Conservation (phyloP, 345 rosid species). For the Sapria himalayana region DNA sequence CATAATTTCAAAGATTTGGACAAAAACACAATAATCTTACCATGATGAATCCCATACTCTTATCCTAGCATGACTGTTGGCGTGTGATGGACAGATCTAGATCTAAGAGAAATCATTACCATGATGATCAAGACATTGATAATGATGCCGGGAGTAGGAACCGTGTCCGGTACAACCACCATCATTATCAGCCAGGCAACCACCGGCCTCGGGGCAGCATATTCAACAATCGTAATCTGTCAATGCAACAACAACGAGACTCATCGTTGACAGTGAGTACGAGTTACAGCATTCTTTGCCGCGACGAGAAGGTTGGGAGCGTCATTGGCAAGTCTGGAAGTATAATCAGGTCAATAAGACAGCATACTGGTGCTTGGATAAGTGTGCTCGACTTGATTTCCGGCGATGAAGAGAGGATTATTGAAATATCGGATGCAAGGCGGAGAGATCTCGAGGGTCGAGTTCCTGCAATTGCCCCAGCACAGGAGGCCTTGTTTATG, state of each 20-base stretch:
- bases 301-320: slow-evolving; percentile 86
- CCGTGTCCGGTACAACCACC: slow-evolving; percentile 57
- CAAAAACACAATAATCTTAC: too few relatives aligned
- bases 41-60: too few relatives aligned
- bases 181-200: slow-evolving; percentile 18
- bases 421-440: slow-evolving; percentile 85
- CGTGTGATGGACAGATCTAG: slow-evolving; percentile 95
- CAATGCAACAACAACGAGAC: slow-evolving; percentile 26
- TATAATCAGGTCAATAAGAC: slow-evolving; percentile 76
- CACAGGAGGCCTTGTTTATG: slow-evolving; percentile 75
- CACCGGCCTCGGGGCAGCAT: slow-evolving; percentile 36
- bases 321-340: slow-evolving; percentile 94
- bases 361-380: slow-evolving; percentile 95
- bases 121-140: slow-evolving; percentile 66
- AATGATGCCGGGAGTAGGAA: slow-evolving; percentile 38
- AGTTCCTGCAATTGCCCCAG: slow-evolving; percentile 82
- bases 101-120: slow-evolving; percentile 84
- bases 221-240: slow-evolving; percentile 14
- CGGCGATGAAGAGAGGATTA: slow-evolving; percentile 83
- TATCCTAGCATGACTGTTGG: too few relatives aligned
- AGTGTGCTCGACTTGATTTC: slow-evolving; percentile 84
- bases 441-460: slow-evolving; percentile 89
- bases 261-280: slow-evolving; percentile 52
- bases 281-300: slow-evolving; percentile 81
- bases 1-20: too few relatives aligned